These are phyloP conservation scores for Trichoderma orchidacearum DNA, from an alignment of 495 filamentous ascomycete genomes.

Conservation along the genomic window DNA sequence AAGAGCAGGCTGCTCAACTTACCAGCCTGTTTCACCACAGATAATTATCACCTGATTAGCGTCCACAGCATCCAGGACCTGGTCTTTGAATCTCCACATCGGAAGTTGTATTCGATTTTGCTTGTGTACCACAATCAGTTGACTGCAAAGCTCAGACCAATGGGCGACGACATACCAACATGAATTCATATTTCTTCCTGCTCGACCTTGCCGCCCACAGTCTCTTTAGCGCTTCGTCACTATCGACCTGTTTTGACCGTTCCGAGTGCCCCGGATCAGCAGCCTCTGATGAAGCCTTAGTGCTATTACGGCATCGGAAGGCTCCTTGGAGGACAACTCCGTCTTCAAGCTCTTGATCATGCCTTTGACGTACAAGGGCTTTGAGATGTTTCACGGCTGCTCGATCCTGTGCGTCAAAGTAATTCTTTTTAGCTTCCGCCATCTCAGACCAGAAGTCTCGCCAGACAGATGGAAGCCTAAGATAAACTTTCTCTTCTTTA, in stretches of 20 bases:
- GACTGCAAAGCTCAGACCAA: conserved; percentile 5
- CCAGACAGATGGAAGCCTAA: conserved; percentile 68
- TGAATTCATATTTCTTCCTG: conserved; percentile 43
- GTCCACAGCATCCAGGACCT: conserved; percentile 61
- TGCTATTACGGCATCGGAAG: conserved; percentile 49
- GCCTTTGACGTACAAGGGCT: conserved; percentile 42
- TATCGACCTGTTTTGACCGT: conserved; percentile 17
- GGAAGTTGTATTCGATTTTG: conserved; percentile 59
- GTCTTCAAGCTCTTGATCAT: conserved; percentile 48
- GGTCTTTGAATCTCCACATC: conserved; percentile 72
- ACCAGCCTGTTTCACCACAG: conserved; percentile 87
- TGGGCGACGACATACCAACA: conserved; percentile 27
- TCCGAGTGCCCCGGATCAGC: conserved; percentile 26
- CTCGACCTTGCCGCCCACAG: conserved; percentile 60
- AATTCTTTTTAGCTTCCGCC: conserved; percentile 49
- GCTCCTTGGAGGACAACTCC: conserved; percentile 60
- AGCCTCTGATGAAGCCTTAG: conserved; percentile 30
- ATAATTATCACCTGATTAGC: conserved; percentile 73
- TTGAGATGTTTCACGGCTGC: conserved; percentile 44
- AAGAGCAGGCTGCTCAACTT: conserved; percentile 1
- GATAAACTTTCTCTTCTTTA: conserved; percentile 74
- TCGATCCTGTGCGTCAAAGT: conserved; percentile 56
- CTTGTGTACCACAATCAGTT: conserved; percentile 7
- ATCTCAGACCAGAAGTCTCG: conserved; percentile 78
- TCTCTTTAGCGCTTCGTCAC: conserved; percentile 36